Base-by-base conservation (phyloP, 257 asterid species). In the Solanum chiquidenum region DNA sequence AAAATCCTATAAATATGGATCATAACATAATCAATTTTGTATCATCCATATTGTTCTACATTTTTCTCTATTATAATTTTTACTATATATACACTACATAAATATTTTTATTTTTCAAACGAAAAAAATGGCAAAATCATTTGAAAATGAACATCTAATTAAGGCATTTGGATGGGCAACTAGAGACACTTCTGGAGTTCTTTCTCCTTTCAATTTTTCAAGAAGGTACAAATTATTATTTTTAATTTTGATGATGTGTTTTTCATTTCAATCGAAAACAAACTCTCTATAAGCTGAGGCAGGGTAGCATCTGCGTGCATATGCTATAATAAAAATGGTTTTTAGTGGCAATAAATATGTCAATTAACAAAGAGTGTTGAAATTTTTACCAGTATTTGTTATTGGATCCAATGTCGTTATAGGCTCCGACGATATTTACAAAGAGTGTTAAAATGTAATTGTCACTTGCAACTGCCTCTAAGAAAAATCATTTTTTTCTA, bases 111-210 rank as follows among this genome's bases (percentile, higher is more conserved):
- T 38, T 38, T 68, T 68, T 64, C 16, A 21, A n/a, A 20, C 9
- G 9, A 34, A 34, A 9, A 35, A 76, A 83, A 93, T 92, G 94
- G 92, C 91, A 73, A 92, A 90, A 87, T 83, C 92, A 34, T 88
- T 89, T 23, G 95, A 91, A 42, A 68, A 86, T 86, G 94, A 91
- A 87, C 94, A 91, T 72, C 95, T 93, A 16, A 80, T 92, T 40
- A 90, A 92, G 91, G 94, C 93, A 34, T 52, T 84, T 49, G 96
- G 94, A n/a, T 94, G 92, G 92, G 96, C 94, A 21, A 89, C 94
- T 23, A 91, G 88, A 76, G 96, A 93, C 83, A 11, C 90, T 20
- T 94, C 95, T 86, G 96, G 96, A 0, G 58, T 86, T 52, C 87
- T 93, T 38, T 91, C 94, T 58, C 96, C 96, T 21, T 90, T 93